Evolutionary conservation across 306 rosid genomes (phyloP), one percentile per base, ranked within the genome.

Genomic region (Calophaca sinica): DNA sequence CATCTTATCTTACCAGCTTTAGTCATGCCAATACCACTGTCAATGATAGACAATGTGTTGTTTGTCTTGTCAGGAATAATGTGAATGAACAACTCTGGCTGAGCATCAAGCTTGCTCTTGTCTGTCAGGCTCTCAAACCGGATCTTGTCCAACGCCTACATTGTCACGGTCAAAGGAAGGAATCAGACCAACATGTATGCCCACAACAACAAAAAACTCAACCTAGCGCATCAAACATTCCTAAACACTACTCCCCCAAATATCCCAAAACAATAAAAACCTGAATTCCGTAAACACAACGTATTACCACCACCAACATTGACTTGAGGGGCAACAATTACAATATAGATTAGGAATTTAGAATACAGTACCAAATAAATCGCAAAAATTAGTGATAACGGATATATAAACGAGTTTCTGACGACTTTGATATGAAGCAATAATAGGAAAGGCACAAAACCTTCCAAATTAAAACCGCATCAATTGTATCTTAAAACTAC

Each of bases 11-110:
- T 83, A 93, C 98, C 98, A 76, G 97, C 98, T 77, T 93, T 93
- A 4, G 98, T 93, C 98, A 93, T 93, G 54, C 97, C 98, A 74
- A 91, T 83, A 71, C 98, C 98, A 74, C 98, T 93, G 82, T 93
- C 98, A 5, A 88, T 86, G 62, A 93, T 89, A 2, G 98, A n/a
- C 78, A 93, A 39, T 0, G 94, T 33, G 73, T 89, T 93, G 84
- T 72, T 93, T 0, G 94, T 7, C 87, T 91, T 93, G 76, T 93
- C 98, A 1, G 98, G 97, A 42, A 93, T 38, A 11, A 93, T 91
- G 79, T 93, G 97, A 45, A 93, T 91, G 70, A 91, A 91, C 39
- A 93, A 86, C 79, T 93, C 98, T 2, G 98, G 98, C 62, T 93
- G 98, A 5, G 67, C 81, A 62, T 93, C 98, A 0, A 93, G 98